phyloP scores from a whole-genome alignment of 139 green algal species.

The Picochlorum sp. region DNA sequence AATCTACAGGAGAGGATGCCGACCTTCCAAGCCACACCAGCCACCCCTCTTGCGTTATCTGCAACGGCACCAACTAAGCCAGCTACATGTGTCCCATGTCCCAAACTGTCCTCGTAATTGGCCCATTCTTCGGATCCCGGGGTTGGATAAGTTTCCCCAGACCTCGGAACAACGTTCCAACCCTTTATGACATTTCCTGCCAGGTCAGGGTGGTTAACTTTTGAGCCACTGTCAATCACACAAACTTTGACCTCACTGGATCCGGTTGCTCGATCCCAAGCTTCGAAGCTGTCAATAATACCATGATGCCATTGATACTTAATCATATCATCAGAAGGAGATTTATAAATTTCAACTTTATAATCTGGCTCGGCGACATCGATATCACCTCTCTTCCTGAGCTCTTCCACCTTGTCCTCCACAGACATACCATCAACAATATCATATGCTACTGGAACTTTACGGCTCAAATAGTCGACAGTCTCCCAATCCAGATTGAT shows the following conservation, averaged over 20 bases:
- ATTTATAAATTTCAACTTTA: slow-evolving; percentile 5
- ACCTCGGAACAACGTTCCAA: slow-evolving; percentile 18
- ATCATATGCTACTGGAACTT: background rate
- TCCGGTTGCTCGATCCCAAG: slow-evolving; percentile 16
- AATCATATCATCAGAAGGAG: slow-evolving; percentile 10
- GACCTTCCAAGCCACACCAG: slow-evolving; percentile 11
- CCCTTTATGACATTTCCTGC: slow-evolving; percentile 30
- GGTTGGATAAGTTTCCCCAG: background rate
- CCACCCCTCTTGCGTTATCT: slow-evolving; percentile 10
- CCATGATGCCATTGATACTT: slow-evolving; percentile 21
- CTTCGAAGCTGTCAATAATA: background rate
- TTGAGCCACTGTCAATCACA: slow-evolving; percentile 52
- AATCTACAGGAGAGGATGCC: slow-evolving; percentile 20
- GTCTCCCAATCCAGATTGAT: no score
- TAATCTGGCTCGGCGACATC: slow-evolving; percentile 19
- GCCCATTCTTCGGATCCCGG: background rate
- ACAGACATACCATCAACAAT: slow-evolving; percentile 18
- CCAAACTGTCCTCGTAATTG: background rate
- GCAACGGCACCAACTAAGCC: slow-evolving; percentile 8
- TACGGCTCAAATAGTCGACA: background rate
- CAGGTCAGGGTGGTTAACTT: slow-evolving; percentile 51
- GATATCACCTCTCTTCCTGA: slow-evolving; percentile 12
- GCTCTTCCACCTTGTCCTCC: slow-evolving; percentile 12
- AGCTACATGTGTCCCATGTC: slow-evolving; percentile 10
- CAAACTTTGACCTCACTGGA: slow-evolving; percentile 38